A percentile compares a stretch with the other conserved stretches of the same genome.
Evolutionary conservation across 1,139 yeast species (phyloP).

Genomic region (Zhuliangozyma blackwelliae): DNA sequence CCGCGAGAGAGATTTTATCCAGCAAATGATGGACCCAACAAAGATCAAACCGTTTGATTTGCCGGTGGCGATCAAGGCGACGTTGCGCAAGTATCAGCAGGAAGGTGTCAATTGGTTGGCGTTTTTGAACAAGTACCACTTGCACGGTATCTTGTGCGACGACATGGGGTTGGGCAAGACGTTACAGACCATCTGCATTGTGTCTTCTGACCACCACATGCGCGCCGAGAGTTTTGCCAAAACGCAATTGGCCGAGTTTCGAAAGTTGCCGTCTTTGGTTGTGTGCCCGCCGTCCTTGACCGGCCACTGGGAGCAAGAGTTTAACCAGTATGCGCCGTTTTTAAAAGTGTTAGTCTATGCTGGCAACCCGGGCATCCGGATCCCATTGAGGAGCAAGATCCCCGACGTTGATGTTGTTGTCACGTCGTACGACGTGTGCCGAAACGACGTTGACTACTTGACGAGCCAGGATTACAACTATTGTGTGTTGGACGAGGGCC

Average conservation of each 20-base stretch:
- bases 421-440: constrained; percentile 92
- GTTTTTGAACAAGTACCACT: constrained; percentile 86
- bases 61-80: constrained; percentile 91
- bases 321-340: constrained; percentile 86
- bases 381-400: constrained; percentile 50
- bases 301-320: constrained; percentile 98
- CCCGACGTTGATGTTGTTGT: constrained; percentile 75
- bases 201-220: constrained; percentile 90
- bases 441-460: constrained; percentile 78
- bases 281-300: constrained; percentile 96
- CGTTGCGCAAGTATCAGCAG: constrained; percentile 91
- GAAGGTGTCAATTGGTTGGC: constrained; percentile 99
- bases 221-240: constrained; percentile 65
- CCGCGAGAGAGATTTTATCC: constrained; percentile 88
- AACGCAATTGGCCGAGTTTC: constrained; percentile 61
- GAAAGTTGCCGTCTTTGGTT: constrained; percentile 78
- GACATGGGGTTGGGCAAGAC: constrained; percentile 99
- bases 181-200: constrained; percentile 92
- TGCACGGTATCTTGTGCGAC: constrained; percentile 96
- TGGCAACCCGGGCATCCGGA: constrained; percentile 81
- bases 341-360: constrained; percentile 82
- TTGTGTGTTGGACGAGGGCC: constrained; percentile 97
- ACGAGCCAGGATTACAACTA: constrained; percentile 73
- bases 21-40: constrained; percentile 98
- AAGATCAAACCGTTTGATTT: constrained; percentile 83